A percentile compares a stretch with the other conserved stretches of the same genome.
These are phyloP conservation scores for Conringia planisiliqua DNA, from an alignment of 345 rosid species.

Conservation along the genomic window DNA sequence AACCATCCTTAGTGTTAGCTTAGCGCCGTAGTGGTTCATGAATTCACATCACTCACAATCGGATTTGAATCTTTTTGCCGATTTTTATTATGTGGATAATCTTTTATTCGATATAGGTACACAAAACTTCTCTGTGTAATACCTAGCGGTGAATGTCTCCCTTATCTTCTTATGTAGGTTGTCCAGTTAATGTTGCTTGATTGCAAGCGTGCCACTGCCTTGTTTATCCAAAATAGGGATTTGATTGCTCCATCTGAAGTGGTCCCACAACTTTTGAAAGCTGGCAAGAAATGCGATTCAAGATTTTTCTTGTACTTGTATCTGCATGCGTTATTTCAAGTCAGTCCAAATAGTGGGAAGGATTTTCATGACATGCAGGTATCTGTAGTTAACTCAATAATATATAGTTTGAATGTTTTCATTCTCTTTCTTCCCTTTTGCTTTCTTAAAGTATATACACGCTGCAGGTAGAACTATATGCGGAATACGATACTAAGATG, in stretches of 20 bases:
- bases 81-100: background rate
- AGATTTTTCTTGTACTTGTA: conserved; percentile 82
- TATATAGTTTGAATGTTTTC: background rate
- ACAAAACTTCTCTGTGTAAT: background rate
- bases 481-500: conserved; percentile 88
- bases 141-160: background rate
- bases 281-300: conserved; percentile 67
- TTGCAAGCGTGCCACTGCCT: conserved; percentile 70
- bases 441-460: conserved; percentile 9
- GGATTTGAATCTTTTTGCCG: background rate
- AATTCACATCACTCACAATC: background rate
- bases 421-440: conserved; percentile 12
- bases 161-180: conserved; percentile 53
- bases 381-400: conserved; percentile 15
- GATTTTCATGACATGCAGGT: conserved; percentile 99
- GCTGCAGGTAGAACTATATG: conserved; percentile 88
- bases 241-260: conserved; percentile 82
- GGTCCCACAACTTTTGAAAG: conserved; percentile 58
- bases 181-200: conserved; percentile 89
- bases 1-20: conserved; percentile 1
- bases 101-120: background rate
- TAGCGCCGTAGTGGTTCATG: background rate
- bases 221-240: conserved; percentile 82
- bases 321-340: conserved; percentile 82
- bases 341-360: conserved; percentile 72